Evolutionary conservation across 2,329 filamentous ascomycete species (phyloP).

Genomic region (Mollisiaceae sp.): DNA sequence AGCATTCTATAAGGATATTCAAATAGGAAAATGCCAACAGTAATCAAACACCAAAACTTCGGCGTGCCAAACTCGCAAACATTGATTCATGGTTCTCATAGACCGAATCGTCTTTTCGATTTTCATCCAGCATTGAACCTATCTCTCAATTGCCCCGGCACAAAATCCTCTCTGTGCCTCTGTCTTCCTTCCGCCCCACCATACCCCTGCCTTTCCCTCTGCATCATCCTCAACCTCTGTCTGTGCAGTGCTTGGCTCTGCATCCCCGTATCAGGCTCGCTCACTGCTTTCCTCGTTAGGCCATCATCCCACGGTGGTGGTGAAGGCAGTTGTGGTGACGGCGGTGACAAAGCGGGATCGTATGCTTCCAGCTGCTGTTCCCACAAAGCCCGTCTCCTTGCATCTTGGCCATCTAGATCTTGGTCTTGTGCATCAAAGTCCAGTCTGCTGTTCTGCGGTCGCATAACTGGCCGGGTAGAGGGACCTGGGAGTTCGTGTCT

Average conservation of each 20-base stretch:
- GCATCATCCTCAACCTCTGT: not conserved
- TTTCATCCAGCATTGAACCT: not conserved
- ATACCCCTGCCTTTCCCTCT: not conserved
- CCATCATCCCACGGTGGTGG: not conserved
- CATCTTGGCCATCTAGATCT: not conserved
- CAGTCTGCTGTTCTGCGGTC: not conserved
- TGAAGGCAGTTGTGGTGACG: not conserved
- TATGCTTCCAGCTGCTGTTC: not conserved
- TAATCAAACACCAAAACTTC: too few species aligned
- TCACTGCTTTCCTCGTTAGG: not conserved
- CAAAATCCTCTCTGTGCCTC: not conserved
- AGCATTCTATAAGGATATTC: too few species aligned
- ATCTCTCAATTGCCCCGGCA: not conserved
- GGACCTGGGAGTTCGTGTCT: not conserved
- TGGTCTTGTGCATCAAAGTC: not conserved
- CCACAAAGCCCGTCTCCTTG: not conserved
- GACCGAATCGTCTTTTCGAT: too few species aligned
- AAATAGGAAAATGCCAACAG: too few species aligned
- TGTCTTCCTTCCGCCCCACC: too few species aligned
- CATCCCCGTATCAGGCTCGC: conserved; percentile 2
- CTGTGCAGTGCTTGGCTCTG: not conserved
- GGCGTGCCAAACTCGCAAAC: too few species aligned
- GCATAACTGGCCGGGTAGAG: too few species aligned
- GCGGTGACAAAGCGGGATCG: not conserved
- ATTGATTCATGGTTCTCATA: too few species aligned